Base-by-base conservation (phyloP, 179 eudicot genomes). In the Kewa caespitosa region DNA sequence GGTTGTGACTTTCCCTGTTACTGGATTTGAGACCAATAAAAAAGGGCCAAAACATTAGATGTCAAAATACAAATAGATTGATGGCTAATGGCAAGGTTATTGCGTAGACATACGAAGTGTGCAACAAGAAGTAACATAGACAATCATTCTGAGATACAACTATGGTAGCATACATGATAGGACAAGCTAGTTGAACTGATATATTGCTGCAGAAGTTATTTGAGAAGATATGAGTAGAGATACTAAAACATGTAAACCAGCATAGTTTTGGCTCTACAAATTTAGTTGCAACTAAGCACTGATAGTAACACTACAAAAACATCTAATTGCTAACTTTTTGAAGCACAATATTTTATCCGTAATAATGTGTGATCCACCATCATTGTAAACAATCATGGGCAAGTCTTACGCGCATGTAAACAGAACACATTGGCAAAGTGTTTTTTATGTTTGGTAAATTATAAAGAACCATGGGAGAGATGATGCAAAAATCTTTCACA, bases 1-100 rank as follows among this genome's bases (percentile, higher is more conserved):
- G 10, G 91, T 90, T 31, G 94, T 79, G 31, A 88, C 80, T 83
- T 86, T 90, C 20, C 94, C 94, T 54, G 89, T 90, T 76, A 84
- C 94, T 90, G 88, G 41, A 64, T 25, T 37, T 28, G 30, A 74
- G 41, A 61, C 11, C 27, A 14, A 23, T 25, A 33, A 73, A 57
- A 65, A 33, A 12, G 54, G 7, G 55, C 37, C 12, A 70, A 3
- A 25, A 37, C 6, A 7, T 30, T 38, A 6, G 34, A 14, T 11
- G n/a, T 25, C 13, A 9, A 37, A 27, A 38, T 4, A 39, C 46
- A 25, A 27, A 25, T 32, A 17, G 11, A 27, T 4, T 22, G 36
- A 28, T 39, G 38, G 32, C 20, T 17, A 55, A 23, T 8, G 14
- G 41, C 63, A n/a, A 76, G 25, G 11, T 31, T 36, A 73, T 9